Evolutionary conservation across 495 filamentous ascomycete genomes (phyloP).

Genomic region (Collariella sp.): DNA sequence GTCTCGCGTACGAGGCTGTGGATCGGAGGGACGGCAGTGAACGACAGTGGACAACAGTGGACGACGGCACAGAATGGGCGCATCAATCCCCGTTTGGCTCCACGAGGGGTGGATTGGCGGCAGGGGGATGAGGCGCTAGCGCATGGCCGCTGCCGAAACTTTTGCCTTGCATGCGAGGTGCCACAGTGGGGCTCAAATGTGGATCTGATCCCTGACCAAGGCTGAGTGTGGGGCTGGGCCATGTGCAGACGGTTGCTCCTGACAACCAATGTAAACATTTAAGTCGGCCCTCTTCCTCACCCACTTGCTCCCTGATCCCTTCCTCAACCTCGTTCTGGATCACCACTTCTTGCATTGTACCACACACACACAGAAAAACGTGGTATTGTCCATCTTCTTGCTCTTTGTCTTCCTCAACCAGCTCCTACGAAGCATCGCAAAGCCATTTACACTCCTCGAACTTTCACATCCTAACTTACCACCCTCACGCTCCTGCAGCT

Average conservation of each 20-base stretch:
- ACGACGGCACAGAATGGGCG: background rate
- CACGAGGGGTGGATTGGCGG: background rate
- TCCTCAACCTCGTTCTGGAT: background rate
- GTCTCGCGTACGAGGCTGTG: background rate
- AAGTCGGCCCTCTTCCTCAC: background rate
- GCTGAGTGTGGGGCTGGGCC: background rate
- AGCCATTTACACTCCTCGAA: background rate
- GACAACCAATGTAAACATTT: conserved; percentile 14
- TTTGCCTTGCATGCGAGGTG: background rate
- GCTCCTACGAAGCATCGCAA: background rate
- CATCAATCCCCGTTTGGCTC: background rate
- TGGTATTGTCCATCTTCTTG: too few species aligned
- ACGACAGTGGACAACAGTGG: background rate
- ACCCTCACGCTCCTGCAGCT: background rate
- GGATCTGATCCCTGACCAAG: background rate
- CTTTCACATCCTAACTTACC: background rate
- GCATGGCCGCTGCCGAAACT: background rate
- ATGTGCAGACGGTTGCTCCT: background rate
- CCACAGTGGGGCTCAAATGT: background rate
- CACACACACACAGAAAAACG: too few species aligned
- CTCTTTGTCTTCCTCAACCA: background rate
- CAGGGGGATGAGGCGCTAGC: conserved; percentile 2
- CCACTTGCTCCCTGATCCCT: background rate
- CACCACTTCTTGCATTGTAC: background rate
- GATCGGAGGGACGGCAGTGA: too few species aligned